phyloP scores from a whole-genome alignment of 2,329 filamentous ascomycete genomes.

The Botrytis squamosa region DNA sequence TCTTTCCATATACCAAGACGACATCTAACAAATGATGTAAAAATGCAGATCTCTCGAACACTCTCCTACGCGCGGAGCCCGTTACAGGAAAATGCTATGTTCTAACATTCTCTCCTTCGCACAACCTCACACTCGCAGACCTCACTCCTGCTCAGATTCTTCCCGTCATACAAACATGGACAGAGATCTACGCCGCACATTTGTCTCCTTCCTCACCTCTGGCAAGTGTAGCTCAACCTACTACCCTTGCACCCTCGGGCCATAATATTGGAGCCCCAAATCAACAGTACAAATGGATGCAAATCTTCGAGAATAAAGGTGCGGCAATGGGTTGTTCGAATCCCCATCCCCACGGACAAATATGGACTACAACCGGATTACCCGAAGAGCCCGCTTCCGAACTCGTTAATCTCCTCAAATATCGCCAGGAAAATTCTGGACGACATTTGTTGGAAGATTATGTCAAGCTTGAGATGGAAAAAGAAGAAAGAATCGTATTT shows the following conservation, averaged over 20 bases:
- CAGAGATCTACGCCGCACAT: slow-evolving; percentile 81
- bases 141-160: slow-evolving; percentile 74
- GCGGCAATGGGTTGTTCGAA: slow-evolving; percentile 98
- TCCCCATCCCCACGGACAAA: slow-evolving; percentile 93
- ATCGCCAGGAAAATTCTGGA: slow-evolving; percentile 69
- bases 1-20: neutral
- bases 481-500: slow-evolving; percentile 82
- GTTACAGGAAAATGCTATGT: slow-evolving; percentile 97
- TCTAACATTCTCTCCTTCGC: slow-evolving; percentile 86
- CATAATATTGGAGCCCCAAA: slow-evolving; percentile 54
- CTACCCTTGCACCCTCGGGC: slow-evolving; percentile 43
- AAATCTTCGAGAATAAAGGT: slow-evolving; percentile 99
- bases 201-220: slow-evolving; percentile 70
- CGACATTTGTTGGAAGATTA: slow-evolving; percentile 79
- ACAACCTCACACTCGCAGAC: slow-evolving; percentile 91
- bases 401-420: slow-evolving; percentile 73
- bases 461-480: slow-evolving; percentile 75
- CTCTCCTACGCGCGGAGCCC: slow-evolving; percentile 77
- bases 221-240: slow-evolving; percentile 44
- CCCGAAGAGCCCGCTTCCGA: slow-evolving; percentile 88
- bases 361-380: slow-evolving; percentile 90
- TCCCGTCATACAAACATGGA: slow-evolving; percentile 87
- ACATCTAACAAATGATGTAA: neutral
- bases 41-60: slow-evolving; percentile 63
- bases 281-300: slow-evolving; percentile 91